phyloP scores from a whole-genome alignment of 805 yeast genomes.

The Metschnikowia chrysomelidarum region DNA sequence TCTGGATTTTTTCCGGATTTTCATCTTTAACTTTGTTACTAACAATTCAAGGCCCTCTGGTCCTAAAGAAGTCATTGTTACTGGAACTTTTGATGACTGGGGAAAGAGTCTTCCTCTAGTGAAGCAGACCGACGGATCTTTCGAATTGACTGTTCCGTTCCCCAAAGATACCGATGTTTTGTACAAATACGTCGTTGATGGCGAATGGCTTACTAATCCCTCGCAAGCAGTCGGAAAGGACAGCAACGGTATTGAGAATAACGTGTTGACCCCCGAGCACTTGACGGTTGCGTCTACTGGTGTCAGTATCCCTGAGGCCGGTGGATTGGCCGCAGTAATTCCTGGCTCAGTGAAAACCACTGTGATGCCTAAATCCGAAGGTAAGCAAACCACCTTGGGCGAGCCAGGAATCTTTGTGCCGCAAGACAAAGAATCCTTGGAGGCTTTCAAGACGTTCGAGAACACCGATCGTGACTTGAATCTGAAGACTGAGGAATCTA shows the following conservation, averaged over 20 bases:
- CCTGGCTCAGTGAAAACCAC: conserved; percentile 29
- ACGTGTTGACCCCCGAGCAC: conserved; percentile 41
- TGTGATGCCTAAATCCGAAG: conserved; percentile 48
- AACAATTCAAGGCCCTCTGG: conserved; percentile 51
- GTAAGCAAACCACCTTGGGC: conserved; percentile 46
- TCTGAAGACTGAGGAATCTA: conserved; percentile 13
- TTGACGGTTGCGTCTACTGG: conserved; percentile 21
- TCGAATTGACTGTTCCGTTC: conserved; percentile 57
- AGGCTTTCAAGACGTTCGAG: conserved; percentile 59
- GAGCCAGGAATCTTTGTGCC: conserved; percentile 79
- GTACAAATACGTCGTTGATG: conserved; percentile 70
- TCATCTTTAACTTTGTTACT: no score
- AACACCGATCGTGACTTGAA: conserved; percentile 54
- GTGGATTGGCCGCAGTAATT: conserved; percentile 13
- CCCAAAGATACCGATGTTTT: conserved; percentile 37
- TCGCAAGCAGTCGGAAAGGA: conserved; percentile 44
- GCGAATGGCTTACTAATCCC: conserved; percentile 53
- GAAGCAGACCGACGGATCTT: conserved; percentile 58
- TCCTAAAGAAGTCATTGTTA: conserved; percentile 55
- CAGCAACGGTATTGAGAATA: conserved; percentile 51
- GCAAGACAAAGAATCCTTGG: conserved; percentile 56
- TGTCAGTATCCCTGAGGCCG: conserved; percentile 20
- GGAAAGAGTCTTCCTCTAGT: conserved; percentile 56
- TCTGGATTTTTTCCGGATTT: no score
- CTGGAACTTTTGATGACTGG: conserved; percentile 59